Percentiles rank a stretch among this genome's conserved stretches.
These are phyloP conservation scores for Boletus sp. DNA, from an alignment of 1,284 basidiomycete species.

Conservation along the genomic window DNA sequence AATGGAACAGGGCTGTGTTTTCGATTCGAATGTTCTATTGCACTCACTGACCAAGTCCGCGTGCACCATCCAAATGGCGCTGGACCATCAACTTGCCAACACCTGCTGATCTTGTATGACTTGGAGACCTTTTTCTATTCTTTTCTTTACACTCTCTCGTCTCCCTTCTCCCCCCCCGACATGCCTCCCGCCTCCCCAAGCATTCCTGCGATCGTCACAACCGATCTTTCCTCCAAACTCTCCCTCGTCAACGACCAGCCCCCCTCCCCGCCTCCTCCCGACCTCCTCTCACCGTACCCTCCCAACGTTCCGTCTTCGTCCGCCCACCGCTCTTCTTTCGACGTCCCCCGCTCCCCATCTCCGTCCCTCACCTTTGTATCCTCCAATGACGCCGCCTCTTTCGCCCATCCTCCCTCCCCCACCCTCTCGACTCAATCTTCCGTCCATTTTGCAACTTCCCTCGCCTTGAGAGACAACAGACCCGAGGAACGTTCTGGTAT, in stretches of 20 bases:
- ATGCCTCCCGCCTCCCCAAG: conserved; percentile 23
- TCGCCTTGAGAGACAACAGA: conserved; percentile 66
- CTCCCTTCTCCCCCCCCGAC: background rate
- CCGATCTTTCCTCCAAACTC: conserved; percentile 32
- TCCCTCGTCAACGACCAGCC: conserved; percentile 17
- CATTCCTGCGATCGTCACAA: conserved; percentile 36
- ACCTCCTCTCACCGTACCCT: conserved; percentile 26
- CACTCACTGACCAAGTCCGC: background rate
- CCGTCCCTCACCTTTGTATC: conserved; percentile 35
- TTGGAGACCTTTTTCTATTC: background rate
- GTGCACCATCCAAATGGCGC: background rate
- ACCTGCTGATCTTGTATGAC: background rate
- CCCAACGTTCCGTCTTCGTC: background rate
- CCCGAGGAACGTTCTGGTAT: conserved; percentile 57
- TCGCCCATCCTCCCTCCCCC: conserved; percentile 58
- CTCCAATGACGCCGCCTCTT: conserved; percentile 40
- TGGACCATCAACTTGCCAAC: background rate
- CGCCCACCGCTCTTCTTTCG: conserved; percentile 20
- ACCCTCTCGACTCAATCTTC: conserved; percentile 64
- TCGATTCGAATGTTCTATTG: conserved; percentile 28
- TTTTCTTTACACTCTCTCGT: background rate
- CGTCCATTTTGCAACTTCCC: conserved; percentile 53
- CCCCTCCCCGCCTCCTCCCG: background rate
- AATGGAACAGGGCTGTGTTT: conserved; percentile 31
- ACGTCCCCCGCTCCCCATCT: conserved; percentile 27